Evolutionary conservation across 148 eudicot genomes (phyloP).

Genomic region (Cornus controversa): DNA sequence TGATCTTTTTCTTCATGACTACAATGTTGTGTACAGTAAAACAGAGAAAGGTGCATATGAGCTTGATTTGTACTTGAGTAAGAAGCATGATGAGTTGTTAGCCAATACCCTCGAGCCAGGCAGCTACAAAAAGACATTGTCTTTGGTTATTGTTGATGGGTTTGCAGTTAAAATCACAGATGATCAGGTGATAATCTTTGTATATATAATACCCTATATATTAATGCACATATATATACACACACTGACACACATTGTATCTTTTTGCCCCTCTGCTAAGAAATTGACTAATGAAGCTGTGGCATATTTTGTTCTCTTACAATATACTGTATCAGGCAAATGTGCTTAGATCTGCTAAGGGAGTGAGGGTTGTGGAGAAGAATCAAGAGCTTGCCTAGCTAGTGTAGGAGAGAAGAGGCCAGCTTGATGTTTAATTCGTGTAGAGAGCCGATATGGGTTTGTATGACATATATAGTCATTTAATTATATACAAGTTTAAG

Average conservation of each 20-base stretch:
- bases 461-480: background rate
- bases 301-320: background rate
- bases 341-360: conserved; percentile 66
- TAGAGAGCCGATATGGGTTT: background rate
- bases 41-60: conserved; percentile 65
- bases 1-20: background rate
- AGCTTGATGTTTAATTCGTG: too few species aligned
- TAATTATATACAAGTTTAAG: background rate
- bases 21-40: conserved; percentile 23
- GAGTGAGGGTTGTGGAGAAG: conserved; percentile 88
- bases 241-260: background rate
- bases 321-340: conserved; percentile 43
- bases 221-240: too few species aligned
- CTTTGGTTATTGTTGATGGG: conserved; percentile 81
- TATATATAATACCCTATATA: background rate
- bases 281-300: background rate
- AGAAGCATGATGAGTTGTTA: conserved; percentile 72
- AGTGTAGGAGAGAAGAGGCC: conserved; percentile 5
- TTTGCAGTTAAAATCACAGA: conserved; percentile 72
- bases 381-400: conserved; percentile 68
- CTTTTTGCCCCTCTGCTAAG: background rate
- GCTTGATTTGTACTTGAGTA: conserved; percentile 69
- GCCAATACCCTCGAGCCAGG: conserved; percentile 54
- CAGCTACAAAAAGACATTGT: conserved; percentile 60
- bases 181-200: conserved; percentile 45